Conservation (phyloP, 345 rosid species). For the Citrus unshiu region DNA sequence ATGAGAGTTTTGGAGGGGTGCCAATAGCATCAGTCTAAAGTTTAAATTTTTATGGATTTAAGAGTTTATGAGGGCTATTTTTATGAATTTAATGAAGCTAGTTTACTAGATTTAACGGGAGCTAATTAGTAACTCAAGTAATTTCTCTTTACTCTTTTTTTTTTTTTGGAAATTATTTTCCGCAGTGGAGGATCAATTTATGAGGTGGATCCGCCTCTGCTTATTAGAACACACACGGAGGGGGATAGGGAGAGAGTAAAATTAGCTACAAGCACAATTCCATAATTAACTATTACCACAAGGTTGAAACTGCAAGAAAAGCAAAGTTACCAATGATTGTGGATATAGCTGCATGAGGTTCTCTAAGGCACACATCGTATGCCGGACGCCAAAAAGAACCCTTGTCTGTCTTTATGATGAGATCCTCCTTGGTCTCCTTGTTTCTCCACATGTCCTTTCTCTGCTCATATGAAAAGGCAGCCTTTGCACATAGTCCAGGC, state of each 20-base stretch:
- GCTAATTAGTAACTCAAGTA: too few relatives aligned
- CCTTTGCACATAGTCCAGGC: slow-evolving; percentile 82
- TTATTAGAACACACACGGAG: background rate
- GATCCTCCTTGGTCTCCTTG: slow-evolving; percentile 35
- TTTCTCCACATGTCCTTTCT: slow-evolving; percentile 68
- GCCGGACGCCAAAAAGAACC: slow-evolving; percentile 39
- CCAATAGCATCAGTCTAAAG: too few relatives aligned
- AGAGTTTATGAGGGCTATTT: too few relatives aligned
- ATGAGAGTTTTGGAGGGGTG: too few relatives aligned
- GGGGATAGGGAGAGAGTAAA: background rate
- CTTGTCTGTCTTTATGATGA: slow-evolving; percentile 33
- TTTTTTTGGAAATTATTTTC: too few relatives aligned
- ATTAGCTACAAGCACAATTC: background rate
- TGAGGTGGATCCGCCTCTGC: too few relatives aligned
- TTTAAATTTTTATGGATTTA: too few relatives aligned
- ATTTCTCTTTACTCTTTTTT: too few relatives aligned
- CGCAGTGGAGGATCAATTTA: too few relatives aligned
- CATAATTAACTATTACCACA: background rate
- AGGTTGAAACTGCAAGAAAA: background rate
- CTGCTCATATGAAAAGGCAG: slow-evolving; percentile 70
- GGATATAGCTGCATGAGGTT: slow-evolving; percentile 76
- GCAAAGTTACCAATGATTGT: slow-evolving; percentile 57
- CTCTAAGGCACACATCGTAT: slow-evolving; percentile 58
- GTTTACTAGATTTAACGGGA: too few relatives aligned
- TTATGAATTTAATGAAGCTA: too few relatives aligned